Evolutionary conservation across 768 basidiomycete genomes (phyloP).

Genomic region (Leccinum longicurvipes): DNA sequence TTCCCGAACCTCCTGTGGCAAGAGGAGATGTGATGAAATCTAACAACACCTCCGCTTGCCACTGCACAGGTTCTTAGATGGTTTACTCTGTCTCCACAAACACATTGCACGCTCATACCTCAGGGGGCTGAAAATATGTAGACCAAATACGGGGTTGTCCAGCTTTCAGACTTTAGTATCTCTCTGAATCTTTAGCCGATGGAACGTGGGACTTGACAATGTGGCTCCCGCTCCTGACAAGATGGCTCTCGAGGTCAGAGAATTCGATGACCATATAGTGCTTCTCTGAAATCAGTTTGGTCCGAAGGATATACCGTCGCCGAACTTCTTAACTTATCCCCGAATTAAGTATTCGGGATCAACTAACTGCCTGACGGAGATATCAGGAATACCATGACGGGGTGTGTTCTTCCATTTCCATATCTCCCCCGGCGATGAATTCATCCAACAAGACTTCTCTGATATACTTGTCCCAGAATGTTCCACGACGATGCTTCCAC

Average conservation of each 20-base stretch:
- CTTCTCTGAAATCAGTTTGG: conserved; percentile 92
- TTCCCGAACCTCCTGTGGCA: conserved; percentile 89
- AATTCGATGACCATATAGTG: conserved; percentile 60
- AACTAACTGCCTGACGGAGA: conserved; percentile 49
- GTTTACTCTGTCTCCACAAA: conserved; percentile 85
- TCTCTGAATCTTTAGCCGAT: conserved; percentile 92
- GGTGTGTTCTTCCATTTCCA: conserved; percentile 31
- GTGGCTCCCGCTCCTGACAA: conserved; percentile 95
- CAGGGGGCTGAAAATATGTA: conserved; percentile 96
- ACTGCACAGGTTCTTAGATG: conserved; percentile 80
- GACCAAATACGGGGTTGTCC: conserved; percentile 85
- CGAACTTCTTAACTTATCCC: conserved; percentile 87
- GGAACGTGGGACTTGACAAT: conserved; percentile 77
- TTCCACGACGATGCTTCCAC: conserved; percentile 80
- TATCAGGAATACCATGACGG: conserved; percentile 84
- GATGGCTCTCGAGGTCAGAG: conserved; percentile 97
- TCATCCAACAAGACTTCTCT: conserved; percentile 88
- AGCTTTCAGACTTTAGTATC: conserved; percentile 95
- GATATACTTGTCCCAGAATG: conserved; percentile 73
- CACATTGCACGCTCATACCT: conserved; percentile 94
- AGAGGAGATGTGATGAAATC: conserved; percentile 68
- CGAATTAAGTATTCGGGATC: conserved; percentile 43
- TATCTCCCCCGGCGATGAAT: conserved; percentile 46
- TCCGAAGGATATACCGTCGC: conserved; percentile 92
- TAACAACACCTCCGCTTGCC: background rate